phyloP scores from a whole-genome alignment of 2,329 filamentous ascomycete genomes.

The Volutella citrinella region DNA sequence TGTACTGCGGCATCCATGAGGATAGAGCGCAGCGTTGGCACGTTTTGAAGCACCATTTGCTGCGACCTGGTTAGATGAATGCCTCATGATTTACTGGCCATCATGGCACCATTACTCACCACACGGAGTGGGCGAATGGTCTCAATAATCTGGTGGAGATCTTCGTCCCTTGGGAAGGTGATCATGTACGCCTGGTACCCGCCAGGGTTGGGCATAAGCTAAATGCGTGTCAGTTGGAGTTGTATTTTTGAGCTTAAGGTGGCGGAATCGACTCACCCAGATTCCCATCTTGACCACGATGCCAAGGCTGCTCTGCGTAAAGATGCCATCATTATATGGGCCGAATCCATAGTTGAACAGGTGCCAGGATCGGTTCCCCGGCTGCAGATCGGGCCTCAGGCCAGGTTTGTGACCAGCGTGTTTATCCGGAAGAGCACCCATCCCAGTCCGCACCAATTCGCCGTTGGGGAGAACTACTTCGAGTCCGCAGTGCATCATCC shows the following conservation, averaged over 20 bases:
- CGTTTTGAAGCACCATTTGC: slow-evolving; percentile 19
- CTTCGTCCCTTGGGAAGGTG: slow-evolving; percentile 17
- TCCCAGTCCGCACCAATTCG: slow-evolving; percentile 13
- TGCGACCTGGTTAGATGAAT: too few species aligned
- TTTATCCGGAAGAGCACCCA: slow-evolving; percentile 17
- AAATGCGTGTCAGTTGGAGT: too few species aligned
- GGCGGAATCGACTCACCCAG: background rate
- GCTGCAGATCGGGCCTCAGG: slow-evolving; percentile 18
- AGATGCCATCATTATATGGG: slow-evolving; percentile 15
- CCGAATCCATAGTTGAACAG: slow-evolving; percentile 12
- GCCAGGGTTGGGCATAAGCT: slow-evolving; percentile 16
- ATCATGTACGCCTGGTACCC: slow-evolving; percentile 18
- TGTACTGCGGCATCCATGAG: too few species aligned
- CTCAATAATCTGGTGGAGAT: slow-evolving; percentile 18
- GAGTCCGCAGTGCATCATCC: slow-evolving; percentile 8
- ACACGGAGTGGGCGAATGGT: slow-evolving; percentile 17
- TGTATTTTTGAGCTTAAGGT: too few species aligned
- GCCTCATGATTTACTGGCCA: too few species aligned
- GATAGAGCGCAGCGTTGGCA: slow-evolving; percentile 13
- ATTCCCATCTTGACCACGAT: slow-evolving; percentile 20
- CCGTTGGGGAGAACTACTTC: slow-evolving; percentile 14
- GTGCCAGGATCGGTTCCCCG: slow-evolving; percentile 14
- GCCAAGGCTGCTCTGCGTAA: slow-evolving; percentile 13
- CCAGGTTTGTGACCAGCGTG: slow-evolving; percentile 9
- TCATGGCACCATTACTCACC: too few species aligned